Evolutionary conservation across 2,329 filamentous ascomycete species (phyloP).

Genomic region (Xylaria sp.): DNA sequence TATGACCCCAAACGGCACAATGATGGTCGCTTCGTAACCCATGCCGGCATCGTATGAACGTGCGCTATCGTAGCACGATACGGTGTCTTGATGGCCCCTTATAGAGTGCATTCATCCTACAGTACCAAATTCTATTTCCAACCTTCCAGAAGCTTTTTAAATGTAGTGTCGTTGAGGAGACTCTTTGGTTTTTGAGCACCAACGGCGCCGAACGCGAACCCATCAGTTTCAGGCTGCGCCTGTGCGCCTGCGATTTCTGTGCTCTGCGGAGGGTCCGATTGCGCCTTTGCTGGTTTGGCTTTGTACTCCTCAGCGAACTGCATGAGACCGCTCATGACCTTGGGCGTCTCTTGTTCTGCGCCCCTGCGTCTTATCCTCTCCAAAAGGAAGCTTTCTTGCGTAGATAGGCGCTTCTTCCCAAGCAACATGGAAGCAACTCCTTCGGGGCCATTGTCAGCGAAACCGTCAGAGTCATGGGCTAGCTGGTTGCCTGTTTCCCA

Average conservation of each 20-base stretch:
- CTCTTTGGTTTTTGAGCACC: neutral
- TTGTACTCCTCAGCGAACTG: constrained; percentile 30
- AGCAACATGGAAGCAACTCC: constrained; percentile 34
- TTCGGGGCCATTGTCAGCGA: constrained; percentile 33
- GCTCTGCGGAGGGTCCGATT: neutral
- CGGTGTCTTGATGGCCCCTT: neutral
- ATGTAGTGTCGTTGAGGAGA: constrained; percentile 1
- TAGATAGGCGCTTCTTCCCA: constrained; percentile 29
- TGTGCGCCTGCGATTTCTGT: neutral
- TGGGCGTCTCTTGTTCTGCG: constrained; percentile 28
- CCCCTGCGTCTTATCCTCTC: constrained; percentile 34
- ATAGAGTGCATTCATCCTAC: neutral
- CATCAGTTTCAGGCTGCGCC: neutral
- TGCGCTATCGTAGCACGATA: neutral
- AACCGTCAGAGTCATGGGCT: constrained; percentile 29
- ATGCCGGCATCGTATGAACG: neutral
- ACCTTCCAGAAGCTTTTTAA: constrained; percentile 9
- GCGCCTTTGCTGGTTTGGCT: neutral
- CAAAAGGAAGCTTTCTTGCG: constrained; percentile 27
- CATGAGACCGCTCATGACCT: constrained; percentile 38
- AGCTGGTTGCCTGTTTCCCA: constrained; percentile 43
- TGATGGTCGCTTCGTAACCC: neutral
- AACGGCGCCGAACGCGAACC: neutral
- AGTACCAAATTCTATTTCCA: neutral
- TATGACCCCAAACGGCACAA: neutral